phyloP scores from a whole-genome alignment of 1,139 yeast species.

The Debaryomycetaceae sp. region DNA sequence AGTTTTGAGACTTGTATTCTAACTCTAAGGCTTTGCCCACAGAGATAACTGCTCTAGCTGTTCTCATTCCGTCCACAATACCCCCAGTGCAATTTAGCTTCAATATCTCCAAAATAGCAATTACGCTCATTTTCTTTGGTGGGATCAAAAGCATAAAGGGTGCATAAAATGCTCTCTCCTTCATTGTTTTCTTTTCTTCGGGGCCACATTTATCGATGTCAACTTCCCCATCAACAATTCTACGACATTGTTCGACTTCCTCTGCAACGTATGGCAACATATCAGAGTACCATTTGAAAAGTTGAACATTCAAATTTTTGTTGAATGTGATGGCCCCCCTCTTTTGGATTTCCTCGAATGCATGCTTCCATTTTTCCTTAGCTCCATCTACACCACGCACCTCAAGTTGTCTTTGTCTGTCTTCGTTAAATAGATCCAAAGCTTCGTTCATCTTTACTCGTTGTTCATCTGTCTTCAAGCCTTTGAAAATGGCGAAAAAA shows the following conservation, averaged over 20 bases:
- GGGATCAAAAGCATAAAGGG: constrained; percentile 71
- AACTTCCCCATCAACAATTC: constrained; percentile 25
- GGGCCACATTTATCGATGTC: constrained; percentile 15
- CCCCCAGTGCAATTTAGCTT: constrained; percentile 76
- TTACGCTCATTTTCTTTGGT: constrained; percentile 79
- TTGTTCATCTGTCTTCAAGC: constrained; percentile 50
- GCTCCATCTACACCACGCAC: constrained; percentile 82
- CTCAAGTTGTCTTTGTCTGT: constrained; percentile 75
- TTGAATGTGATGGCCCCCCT: constrained; percentile 59
- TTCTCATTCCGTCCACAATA: constrained; percentile 77
- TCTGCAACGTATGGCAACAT: constrained; percentile 66
- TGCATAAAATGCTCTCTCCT: constrained; percentile 65
- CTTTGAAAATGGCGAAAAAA: constrained; percentile 61
- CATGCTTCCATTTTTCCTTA: constrained; percentile 82
- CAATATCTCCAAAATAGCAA: constrained; percentile 77
- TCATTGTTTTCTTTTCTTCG: constrained; percentile 33
- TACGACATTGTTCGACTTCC: constrained; percentile 53
- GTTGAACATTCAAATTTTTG: constrained; percentile 62
- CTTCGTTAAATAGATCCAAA: constrained; percentile 64
- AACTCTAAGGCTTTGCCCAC: constrained; percentile 84
- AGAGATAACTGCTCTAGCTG: constrained; percentile 75
- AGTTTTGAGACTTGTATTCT: constrained; percentile 71
- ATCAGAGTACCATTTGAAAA: constrained; percentile 76
- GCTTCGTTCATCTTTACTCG: constrained; percentile 56
- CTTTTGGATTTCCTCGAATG: constrained; percentile 64